Conservation (phyloP, 345 rosid genomes). For the Rhizophora apiculata region DNA sequence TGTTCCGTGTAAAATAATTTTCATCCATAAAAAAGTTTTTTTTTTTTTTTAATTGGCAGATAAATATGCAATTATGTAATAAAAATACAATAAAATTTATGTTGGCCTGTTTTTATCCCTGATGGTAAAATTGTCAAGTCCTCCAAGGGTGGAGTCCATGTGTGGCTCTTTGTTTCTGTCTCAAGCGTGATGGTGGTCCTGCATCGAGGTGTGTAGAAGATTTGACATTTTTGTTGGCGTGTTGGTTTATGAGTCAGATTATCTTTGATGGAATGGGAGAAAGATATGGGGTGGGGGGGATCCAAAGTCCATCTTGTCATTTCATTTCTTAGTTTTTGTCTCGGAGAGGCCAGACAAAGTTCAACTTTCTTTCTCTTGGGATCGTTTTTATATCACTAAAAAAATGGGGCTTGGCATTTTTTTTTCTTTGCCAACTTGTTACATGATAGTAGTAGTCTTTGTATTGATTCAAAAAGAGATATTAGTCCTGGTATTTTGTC, state of each 20-base stretch:
- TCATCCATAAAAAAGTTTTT: too few relatives aligned
- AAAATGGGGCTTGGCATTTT: neutral
- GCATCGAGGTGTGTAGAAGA: neutral
- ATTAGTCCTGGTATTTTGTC: neutral
- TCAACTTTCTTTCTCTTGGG: slow-evolving; percentile 12
- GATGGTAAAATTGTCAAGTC: too few relatives aligned
- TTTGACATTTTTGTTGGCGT: neutral
- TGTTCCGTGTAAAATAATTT: too few relatives aligned
- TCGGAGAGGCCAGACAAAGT: slow-evolving; percentile 22
- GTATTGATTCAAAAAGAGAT: too few relatives aligned
- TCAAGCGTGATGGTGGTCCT: too few relatives aligned
- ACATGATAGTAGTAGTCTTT: neutral
- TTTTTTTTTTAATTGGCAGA: too few relatives aligned
- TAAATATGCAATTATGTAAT: too few relatives aligned
- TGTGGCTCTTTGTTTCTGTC: too few relatives aligned
- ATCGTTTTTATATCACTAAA: slow-evolving; percentile 12
- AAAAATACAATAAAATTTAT: too few relatives aligned
- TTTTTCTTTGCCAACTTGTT: neutral
- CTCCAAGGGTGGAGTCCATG: too few relatives aligned
- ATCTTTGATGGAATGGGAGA: slow-evolving; percentile 19
- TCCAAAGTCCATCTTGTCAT: slow-evolving; percentile 24
- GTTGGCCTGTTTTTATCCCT: neutral
- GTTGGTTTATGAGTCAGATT: slow-evolving; percentile 3
- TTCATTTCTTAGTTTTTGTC: slow-evolving; percentile 18
- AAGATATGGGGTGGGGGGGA: slow-evolving; percentile 21